phyloP scores from a whole-genome alignment of 495 filamentous ascomycete species.

The Penicillium cinerascens region DNA sequence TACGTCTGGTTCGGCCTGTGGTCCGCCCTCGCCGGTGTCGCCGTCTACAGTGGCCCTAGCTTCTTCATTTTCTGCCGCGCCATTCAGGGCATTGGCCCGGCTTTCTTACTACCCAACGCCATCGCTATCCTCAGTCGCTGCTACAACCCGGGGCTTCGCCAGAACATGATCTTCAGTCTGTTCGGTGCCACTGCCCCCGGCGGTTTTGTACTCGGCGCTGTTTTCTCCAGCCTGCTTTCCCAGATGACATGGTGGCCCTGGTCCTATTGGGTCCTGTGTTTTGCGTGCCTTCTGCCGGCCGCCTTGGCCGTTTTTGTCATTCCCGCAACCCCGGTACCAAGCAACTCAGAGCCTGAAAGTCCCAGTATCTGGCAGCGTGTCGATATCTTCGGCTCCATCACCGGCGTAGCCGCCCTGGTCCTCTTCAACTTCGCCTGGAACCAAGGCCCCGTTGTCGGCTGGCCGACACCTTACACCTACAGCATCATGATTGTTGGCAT shows the following conservation, averaged over 20 bases:
- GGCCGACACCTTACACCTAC: conserved; percentile 36
- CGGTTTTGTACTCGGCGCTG: conserved; percentile 50
- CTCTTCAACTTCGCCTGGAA: conserved; percentile 45
- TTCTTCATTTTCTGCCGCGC: conserved; percentile 47
- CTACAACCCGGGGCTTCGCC: conserved; percentile 44
- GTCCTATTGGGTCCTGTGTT: conserved; percentile 56
- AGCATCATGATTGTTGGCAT: conserved; percentile 34
- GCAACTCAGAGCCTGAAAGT: conserved; percentile 6
- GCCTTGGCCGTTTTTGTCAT: conserved; percentile 42
- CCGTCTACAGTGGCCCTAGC: conserved; percentile 25
- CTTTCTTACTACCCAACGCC: conserved; percentile 40
- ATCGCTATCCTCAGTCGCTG: conserved; percentile 44
- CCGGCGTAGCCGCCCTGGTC: conserved; percentile 54
- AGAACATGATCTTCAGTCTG: conserved; percentile 58
- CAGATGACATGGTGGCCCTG: conserved; percentile 59
- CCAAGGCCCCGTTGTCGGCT: conserved; percentile 32
- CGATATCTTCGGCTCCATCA: conserved; percentile 47
- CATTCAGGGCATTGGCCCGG: conserved; percentile 47
- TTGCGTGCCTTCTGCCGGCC: conserved; percentile 40
- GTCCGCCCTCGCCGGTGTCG: conserved; percentile 55
- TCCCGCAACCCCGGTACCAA: conserved; percentile 36
- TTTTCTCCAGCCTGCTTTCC: conserved; percentile 50
- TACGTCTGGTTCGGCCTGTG: conserved; percentile 61
- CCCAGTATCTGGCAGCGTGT: conserved; percentile 26
- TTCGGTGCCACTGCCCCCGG: conserved; percentile 59